Conservation (phyloP, 106 monocot genomes). For the Hemerocallis citrina region DNA sequence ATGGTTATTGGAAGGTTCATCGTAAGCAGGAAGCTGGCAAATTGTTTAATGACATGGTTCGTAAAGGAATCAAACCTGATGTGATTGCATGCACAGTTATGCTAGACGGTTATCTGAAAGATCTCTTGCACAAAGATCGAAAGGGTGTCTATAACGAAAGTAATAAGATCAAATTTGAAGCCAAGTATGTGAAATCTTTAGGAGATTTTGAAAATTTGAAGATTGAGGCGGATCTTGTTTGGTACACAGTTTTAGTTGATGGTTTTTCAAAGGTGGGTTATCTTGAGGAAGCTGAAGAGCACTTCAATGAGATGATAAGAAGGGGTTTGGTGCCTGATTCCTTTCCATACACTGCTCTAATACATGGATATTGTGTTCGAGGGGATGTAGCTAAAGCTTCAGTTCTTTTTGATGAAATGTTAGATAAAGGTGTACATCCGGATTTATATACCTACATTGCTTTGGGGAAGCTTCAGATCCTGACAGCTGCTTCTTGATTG, state of each 20-base stretch:
- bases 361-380: slow-evolving; percentile 50
- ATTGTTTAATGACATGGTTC: slow-evolving; percentile 63
- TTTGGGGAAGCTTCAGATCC: background rate
- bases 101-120: slow-evolving; percentile 59
- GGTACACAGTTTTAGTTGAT: slow-evolving; percentile 70
- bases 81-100: slow-evolving; percentile 60
- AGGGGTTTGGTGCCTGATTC: slow-evolving; percentile 62
- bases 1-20: slow-evolving; percentile 71
- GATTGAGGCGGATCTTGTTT: slow-evolving; percentile 56
- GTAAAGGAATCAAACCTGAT: slow-evolving; percentile 66
- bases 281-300: slow-evolving; percentile 44
- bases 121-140: slow-evolving; percentile 5
- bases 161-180: slow-evolving; percentile 18
- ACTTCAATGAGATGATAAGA: slow-evolving; percentile 62
- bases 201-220: slow-evolving; percentile 31
- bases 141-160: background rate
- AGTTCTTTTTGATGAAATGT: slow-evolving; percentile 43
- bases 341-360: slow-evolving; percentile 45
- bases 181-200: slow-evolving; percentile 14
- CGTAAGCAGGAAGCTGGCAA: slow-evolving; percentile 35
- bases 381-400: slow-evolving; percentile 54
- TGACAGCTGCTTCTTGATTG: background rate
- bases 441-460: too few relatives aligned
- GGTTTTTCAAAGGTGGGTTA: slow-evolving; percentile 46
- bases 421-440: slow-evolving; percentile 10